Conservation (phyloP, 2,329 filamentous ascomycete species). For the Penicillium sp. region DNA sequence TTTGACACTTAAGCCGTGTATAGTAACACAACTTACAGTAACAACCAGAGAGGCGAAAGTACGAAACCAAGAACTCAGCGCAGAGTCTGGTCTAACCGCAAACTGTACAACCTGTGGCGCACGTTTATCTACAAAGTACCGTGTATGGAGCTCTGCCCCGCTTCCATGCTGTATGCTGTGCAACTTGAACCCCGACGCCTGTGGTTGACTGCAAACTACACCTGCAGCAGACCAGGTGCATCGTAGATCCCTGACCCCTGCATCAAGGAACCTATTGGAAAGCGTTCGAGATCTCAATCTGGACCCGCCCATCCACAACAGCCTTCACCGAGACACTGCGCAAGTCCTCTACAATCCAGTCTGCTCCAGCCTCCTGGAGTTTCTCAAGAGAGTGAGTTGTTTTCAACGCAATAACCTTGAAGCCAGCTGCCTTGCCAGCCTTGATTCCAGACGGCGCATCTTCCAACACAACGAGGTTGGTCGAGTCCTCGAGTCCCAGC, state of each 20-base stretch:
- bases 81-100: neutral
- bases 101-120: slow-evolving; percentile 5
- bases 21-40: neutral
- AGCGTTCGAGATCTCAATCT: slow-evolving; percentile 67
- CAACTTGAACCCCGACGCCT: neutral
- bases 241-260: slow-evolving; percentile 35
- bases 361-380: slow-evolving; percentile 72
- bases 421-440: slow-evolving; percentile 82
- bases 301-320: slow-evolving; percentile 58
- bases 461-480: slow-evolving; percentile 73
- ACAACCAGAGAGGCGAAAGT: neutral
- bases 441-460: slow-evolving; percentile 84
- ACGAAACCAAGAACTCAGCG: neutral
- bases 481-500: slow-evolving; percentile 52
- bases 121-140: slow-evolving; percentile 10
- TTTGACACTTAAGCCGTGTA: neutral
- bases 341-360: slow-evolving; percentile 84
- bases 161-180: slow-evolving; percentile 8
- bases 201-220: neutral
- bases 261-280: slow-evolving; percentile 31
- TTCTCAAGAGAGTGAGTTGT: slow-evolving; percentile 78
- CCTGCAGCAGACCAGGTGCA: neutral
- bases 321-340: slow-evolving; percentile 66
- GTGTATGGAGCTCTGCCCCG: neutral
- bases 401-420: slow-evolving; percentile 77